phyloP scores from a whole-genome alignment of 768 basidiomycete genomes.

The Pisolithus albus region DNA sequence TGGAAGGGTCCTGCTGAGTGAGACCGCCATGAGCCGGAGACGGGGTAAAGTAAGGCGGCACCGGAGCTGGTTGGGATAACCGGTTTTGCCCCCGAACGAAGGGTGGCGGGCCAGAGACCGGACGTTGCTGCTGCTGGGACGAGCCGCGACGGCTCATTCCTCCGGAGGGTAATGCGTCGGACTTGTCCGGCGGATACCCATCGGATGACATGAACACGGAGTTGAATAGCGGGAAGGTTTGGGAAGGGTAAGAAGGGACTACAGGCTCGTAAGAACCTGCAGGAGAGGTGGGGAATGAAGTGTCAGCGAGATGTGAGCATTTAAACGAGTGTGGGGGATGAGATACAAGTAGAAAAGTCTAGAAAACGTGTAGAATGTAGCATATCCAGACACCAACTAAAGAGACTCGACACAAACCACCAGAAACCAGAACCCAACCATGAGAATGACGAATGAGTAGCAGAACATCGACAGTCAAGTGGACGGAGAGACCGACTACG shows the following conservation, averaged over 20 bases:
- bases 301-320: neutral
- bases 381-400: neutral
- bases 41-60: neutral
- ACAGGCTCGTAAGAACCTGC: conserved; percentile 4
- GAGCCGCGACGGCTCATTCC: neutral
- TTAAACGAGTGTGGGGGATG: neutral
- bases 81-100: neutral
- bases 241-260: neutral
- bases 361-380: neutral
- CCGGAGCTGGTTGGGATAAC: conserved; percentile 3
- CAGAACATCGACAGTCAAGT: neutral
- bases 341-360: neutral
- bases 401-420: neutral
- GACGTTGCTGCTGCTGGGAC: neutral
- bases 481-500: too few relatives aligned
- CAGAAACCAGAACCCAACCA: neutral
- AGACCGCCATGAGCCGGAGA: neutral
- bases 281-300: neutral
- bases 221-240: neutral
- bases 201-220: conserved; percentile 4
- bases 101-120: neutral
- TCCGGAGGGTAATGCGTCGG: neutral
- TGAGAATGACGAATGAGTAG: neutral
- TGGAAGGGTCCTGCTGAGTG: neutral
- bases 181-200: conserved; percentile 1